These are phyloP conservation scores for Coniochaeta sp. DNA, from an alignment of 2,329 filamentous ascomycete genomes.

Conservation along the genomic window DNA sequence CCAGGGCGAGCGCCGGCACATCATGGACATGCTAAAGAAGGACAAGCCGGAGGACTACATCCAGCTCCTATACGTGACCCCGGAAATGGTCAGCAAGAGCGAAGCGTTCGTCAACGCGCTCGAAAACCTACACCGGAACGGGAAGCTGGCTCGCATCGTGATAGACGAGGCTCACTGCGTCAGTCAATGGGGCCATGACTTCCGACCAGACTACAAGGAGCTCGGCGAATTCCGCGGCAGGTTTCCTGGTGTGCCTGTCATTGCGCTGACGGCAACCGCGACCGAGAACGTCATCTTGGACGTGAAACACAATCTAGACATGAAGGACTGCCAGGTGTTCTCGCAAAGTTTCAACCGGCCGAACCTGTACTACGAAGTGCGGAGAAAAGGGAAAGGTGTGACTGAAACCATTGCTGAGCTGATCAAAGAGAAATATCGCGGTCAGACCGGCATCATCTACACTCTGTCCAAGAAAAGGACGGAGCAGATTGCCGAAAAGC, in stretches of 20 bases:
- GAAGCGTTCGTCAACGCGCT: constrained; percentile 59
- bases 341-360: constrained; percentile 95
- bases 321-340: constrained; percentile 70
- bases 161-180: constrained; percentile 99
- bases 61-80: constrained; percentile 89
- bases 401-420: constrained; percentile 49
- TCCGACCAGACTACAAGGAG: constrained; percentile 89
- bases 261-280: constrained; percentile 92
- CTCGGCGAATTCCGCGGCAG: constrained; percentile 66
- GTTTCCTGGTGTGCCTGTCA: constrained; percentile 77
- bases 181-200: constrained; percentile 98
- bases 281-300: constrained; percentile 90
- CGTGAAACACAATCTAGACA: constrained; percentile 84
- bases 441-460: constrained; percentile 85
- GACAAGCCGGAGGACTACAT: constrained; percentile 66
- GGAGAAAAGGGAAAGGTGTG: constrained; percentile 57
- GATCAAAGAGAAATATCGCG: constrained; percentile 63
- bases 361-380: constrained; percentile 85
- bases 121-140: constrained; percentile 57
- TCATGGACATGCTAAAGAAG: constrained; percentile 59
- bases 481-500: constrained; percentile 67
- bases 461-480: constrained; percentile 80
- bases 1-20: constrained; percentile 52
- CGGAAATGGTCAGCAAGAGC: constrained; percentile 92
- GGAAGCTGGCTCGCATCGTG: constrained; percentile 79